Evolutionary conservation across 495 filamentous ascomycete species (phyloP), one percentile per base, ranked within the genome.

Genomic region (Penicillium angulare): DNA sequence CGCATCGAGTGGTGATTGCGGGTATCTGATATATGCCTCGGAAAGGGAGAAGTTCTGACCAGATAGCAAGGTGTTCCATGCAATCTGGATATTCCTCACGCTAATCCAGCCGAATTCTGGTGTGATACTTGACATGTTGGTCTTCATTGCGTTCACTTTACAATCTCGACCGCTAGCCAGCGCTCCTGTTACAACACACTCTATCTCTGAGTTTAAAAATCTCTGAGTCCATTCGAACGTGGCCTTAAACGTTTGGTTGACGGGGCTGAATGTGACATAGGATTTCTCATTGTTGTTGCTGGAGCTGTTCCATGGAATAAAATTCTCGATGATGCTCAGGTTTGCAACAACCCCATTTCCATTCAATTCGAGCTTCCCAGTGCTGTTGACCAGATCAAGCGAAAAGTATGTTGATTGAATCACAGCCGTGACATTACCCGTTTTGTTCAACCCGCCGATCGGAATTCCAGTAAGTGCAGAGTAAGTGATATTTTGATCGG

Each of bases 41-140:
- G 39, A 42, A 8, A 42, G 39, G 1, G 39, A 42, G 9, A 42
- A 42, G 17, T 42, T 42, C 39, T 42, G 39, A 10, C 39, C 39
- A 3, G 39, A 42, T 9, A 42, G 21, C 5, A 42, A 7, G 3
- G 16, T 9, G 9, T 42, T 42, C 39, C 39, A 42, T 5, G 20
- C 7, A 7, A n/a, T 12, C 3, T 18, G 15, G 16, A 42, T 21
- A 24, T 21, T 24, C 5, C 12, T n/a, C n/a, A 42, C 18, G 9
- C 7, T 42, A 18, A 42, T 24, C 17, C 17, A 21, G 12, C 15
- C 18, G 9, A 42, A 42, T n/a, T 42, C 39, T 42, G 39, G 39
- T 15, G 39, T 15, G 9, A 18, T 42, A 18, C 17, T 42, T n/a
- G 39, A 21, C 15, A 15, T 21, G 12, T 5, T 16, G 23, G 21